These are phyloP conservation scores for Nissolia schottii DNA, from an alignment of 306 rosid genomes.

Conservation along the genomic window DNA sequence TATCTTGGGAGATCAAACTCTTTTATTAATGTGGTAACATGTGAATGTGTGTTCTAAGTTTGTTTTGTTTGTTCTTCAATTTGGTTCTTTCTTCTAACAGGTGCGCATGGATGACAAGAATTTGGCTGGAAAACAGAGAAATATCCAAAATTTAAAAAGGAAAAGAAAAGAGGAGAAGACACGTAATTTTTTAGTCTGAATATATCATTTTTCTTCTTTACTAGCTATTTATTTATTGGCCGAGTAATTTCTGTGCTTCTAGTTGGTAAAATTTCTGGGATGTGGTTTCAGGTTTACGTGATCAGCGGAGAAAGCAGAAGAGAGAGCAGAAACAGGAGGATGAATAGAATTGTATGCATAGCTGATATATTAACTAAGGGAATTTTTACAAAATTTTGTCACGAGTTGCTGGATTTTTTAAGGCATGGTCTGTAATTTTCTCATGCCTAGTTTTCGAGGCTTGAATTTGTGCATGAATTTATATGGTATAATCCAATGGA, in stretches of 20 bases:
- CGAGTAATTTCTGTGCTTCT: not conserved
- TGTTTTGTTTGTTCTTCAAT: not conserved
- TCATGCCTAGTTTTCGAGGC: not conserved
- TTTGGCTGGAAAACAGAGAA: slow-evolving; percentile 46
- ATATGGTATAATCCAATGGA: not conserved
- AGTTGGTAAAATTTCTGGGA: not conserved
- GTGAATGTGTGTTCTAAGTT: not conserved
- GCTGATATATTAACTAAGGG: not conserved
- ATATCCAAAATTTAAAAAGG: slow-evolving; percentile 42
- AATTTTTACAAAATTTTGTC: slow-evolving; percentile 19
- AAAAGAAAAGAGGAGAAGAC: slow-evolving; percentile 82
- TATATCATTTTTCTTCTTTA: not conserved
- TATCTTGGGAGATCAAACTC: not conserved
- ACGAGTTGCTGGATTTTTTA: not conserved
- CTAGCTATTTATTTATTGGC: not conserved
- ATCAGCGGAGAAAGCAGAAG: slow-evolving; percentile 68
- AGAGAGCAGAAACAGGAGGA: slow-evolving; percentile 36
- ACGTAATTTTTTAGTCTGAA: slow-evolving; percentile 35
- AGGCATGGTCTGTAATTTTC: slow-evolving; percentile 8
- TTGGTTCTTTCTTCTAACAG: slow-evolving; percentile 28
- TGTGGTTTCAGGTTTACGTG: slow-evolving; percentile 58
- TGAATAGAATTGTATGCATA: slow-evolving; percentile 16
- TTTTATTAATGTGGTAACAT: not conserved
- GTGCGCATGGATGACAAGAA: slow-evolving; percentile 67
- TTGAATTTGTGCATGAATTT: not conserved